phyloP scores from a whole-genome alignment of 495 filamentous ascomycete genomes.

The Apiosordaria backusii region DNA sequence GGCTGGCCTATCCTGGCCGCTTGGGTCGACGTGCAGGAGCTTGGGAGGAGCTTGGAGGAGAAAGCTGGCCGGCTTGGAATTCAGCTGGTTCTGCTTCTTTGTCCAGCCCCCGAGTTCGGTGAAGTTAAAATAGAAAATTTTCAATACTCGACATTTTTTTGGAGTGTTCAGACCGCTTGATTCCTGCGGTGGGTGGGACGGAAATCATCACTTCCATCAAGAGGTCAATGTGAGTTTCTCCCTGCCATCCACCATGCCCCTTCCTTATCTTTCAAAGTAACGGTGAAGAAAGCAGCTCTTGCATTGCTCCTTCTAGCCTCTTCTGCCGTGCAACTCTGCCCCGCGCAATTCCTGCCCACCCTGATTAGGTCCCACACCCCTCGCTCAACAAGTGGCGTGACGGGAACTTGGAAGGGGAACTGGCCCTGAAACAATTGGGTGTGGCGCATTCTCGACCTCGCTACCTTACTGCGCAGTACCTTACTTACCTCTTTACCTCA shows the following conservation, averaged over 20 bases:
- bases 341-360: neutral
- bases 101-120: neutral
- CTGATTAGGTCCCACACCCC: neutral
- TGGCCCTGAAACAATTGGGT: neutral
- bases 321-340: slow-evolving; percentile 5
- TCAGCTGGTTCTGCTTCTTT: neutral
- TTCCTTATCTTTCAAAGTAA: neutral
- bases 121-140: neutral
- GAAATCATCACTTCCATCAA: neutral
- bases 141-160: neutral
- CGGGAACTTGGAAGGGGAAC: neutral
- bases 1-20: neutral
- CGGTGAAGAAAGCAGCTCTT: neutral
- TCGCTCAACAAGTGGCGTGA: neutral
- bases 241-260: neutral
- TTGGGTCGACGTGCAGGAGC: neutral
- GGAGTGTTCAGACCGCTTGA: neutral
- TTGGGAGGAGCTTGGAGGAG: neutral
- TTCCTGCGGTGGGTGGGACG: neutral
- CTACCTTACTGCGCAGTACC: neutral
- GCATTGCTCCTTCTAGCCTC: neutral
- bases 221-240: too few species aligned
- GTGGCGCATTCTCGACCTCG: neutral
- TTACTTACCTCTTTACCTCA: neutral
- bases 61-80: neutral